Evolutionary conservation across 139 green algal genomes (phyloP), one percentile per base, ranked within the genome.

Genomic region (Edaphochlamys debaryana): DNA sequence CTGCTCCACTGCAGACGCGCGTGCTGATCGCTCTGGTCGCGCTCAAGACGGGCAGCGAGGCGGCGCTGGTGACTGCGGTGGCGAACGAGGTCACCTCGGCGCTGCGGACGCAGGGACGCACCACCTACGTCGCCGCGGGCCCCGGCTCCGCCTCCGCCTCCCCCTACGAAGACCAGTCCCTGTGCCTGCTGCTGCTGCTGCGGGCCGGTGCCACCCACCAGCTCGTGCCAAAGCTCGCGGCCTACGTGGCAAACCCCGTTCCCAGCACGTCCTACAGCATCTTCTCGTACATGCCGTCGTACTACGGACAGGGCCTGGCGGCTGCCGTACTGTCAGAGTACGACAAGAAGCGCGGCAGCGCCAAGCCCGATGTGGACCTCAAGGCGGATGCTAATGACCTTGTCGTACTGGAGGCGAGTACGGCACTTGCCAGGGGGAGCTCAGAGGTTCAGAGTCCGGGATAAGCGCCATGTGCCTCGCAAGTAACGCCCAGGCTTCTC

Each of bases 81-180:
- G 19, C 62, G 29, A 20, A 58, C 4, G 70, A 67, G 52, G 32
- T 89, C 67, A 54, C 81, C 32, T 63, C 77, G 64, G 40, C 69
- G 38, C 50, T 92, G 27, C 66, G 89, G 42, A 84, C 89, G 19
- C 70, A 79, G 17, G 89, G 86, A 4, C 87, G 87, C 30, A 93
- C 87, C 4, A 89, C 91, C 25, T 94, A 93, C 67, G 79, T 94
- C 17, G 76, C 89, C 1, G 63, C 40, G 25, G 68, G 6, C 4
- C 45, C 85, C 69, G 73, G 73, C 41, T 15, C 32, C 37, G 6
- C 64, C 11, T 63, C 30, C 42, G 52, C 68, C 30, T 19, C 69
- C 25, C 17, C 42, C 4, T 30, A 68, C 0, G 36, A 48, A 27
- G 42, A 70, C 9, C 85, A 89, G 63, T 70, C 85, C 20, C 79